Evolutionary conservation across 2,329 filamentous ascomycete genomes (phyloP).

Genomic region (Penicillium nordicum): DNA sequence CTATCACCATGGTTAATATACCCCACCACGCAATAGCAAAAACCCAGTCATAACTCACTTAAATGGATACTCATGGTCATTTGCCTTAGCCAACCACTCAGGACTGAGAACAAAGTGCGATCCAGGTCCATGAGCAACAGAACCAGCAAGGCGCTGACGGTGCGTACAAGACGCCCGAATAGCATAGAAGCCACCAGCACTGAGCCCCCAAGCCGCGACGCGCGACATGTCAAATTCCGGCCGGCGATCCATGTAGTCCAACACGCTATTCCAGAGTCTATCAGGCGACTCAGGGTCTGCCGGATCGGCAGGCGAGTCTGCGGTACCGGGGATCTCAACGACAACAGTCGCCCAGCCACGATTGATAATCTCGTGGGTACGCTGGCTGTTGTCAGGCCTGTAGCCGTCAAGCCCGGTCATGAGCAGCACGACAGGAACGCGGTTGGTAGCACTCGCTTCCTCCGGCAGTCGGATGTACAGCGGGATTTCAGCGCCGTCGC

Average conservation of each 20-base stretch:
- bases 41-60: conserved; percentile 33
- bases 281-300: conserved; percentile 59
- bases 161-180: conserved; percentile 68
- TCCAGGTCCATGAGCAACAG: conserved; percentile 62
- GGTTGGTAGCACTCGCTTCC: conserved; percentile 40
- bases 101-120: conserved; percentile 59
- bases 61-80: conserved; percentile 67
- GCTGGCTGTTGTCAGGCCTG: conserved; percentile 51
- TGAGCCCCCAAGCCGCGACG: conserved; percentile 63
- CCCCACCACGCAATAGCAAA: neutral
- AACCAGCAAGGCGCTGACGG: conserved; percentile 50
- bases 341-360: conserved; percentile 63
- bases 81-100: conserved; percentile 60
- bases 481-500: conserved; percentile 58
- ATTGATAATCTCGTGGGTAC: conserved; percentile 59
- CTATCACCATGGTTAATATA: conserved; percentile 27
- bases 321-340: conserved; percentile 64
- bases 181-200: conserved; percentile 66
- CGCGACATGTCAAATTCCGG: conserved; percentile 55
- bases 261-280: conserved; percentile 59
- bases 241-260: conserved; percentile 57
- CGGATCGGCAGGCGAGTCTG: conserved; percentile 63
- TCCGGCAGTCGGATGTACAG: conserved; percentile 63
- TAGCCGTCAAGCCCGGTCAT: conserved; percentile 60
- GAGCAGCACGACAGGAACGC: conserved; percentile 53